Percentiles rank a stretch among this genome's conserved stretches.
These are phyloP conservation scores for Centrapalus pauciflorus DNA, from an alignment of 129 eudicot genomes.

Conservation along the genomic window DNA sequence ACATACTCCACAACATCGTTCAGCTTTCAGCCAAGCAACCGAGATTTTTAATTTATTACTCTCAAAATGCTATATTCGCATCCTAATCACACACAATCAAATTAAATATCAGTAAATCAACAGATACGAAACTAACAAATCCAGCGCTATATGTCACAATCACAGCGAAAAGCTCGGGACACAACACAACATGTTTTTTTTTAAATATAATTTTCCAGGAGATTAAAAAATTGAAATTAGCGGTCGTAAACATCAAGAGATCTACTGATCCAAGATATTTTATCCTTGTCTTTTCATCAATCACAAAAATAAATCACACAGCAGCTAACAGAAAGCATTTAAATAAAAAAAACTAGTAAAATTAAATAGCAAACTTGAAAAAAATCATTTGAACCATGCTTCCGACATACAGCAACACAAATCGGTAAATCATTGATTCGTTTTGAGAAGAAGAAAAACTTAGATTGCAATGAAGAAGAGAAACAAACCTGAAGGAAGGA, in stretches of 20 bases:
- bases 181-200: not conserved
- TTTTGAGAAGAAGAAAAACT: not conserved
- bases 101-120: not conserved
- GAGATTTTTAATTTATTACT: too few relatives aligned
- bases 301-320: not conserved
- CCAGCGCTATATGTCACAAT: not conserved
- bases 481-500: not conserved
- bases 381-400: too few relatives aligned
- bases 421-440: not conserved
- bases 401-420: not conserved
- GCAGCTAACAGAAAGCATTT: not conserved
- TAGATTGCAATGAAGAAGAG: conserved; percentile 1
- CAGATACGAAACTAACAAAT: not conserved
- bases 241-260: not conserved
- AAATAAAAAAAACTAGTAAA: too few relatives aligned
- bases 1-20: not conserved
- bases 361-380: too few relatives aligned
- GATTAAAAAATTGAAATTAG: not conserved
- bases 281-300: not conserved
- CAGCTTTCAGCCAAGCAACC: not conserved
- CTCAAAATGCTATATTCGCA: not conserved
- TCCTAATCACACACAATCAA: not conserved
- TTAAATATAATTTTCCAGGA: not conserved
- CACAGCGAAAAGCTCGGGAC: not conserved
- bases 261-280: not conserved